These are phyloP conservation scores for Hirschfeldia incana DNA, from an alignment of 345 rosid species.

Conservation along the genomic window DNA sequence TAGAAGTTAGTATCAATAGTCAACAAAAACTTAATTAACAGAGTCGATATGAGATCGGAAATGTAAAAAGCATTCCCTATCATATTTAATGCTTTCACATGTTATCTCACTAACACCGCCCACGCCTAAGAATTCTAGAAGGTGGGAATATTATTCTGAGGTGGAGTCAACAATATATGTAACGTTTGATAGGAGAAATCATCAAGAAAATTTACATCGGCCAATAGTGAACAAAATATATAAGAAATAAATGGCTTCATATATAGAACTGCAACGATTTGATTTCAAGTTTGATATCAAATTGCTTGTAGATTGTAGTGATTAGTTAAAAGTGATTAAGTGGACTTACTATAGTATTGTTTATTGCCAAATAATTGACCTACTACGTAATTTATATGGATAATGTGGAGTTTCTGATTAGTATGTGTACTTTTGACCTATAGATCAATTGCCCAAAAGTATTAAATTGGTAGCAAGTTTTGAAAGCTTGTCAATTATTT, in stretches of 20 bases:
- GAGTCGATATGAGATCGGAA: slow-evolving; percentile 32
- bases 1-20: slow-evolving; percentile 37
- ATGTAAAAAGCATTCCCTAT: slow-evolving; percentile 17
- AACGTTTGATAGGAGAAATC: not conserved
- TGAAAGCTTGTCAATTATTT: not conserved
- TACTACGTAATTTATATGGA: not conserved
- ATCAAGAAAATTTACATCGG: not conserved
- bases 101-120: slow-evolving; percentile 9
- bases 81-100: slow-evolving; percentile 34
- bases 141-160: not conserved
- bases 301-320: not conserved
- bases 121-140: not conserved
- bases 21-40: slow-evolving; percentile 23
- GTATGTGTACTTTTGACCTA: not conserved
- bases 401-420: not conserved
- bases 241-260: no score
- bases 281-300: not conserved
- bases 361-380: not conserved
- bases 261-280: no score
- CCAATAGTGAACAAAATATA: not conserved
- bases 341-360: not conserved
- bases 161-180: not conserved
- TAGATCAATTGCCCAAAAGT: not conserved
- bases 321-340: not conserved
- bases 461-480: not conserved